These are phyloP conservation scores for Vigna trinervia DNA, from an alignment of 306 rosid genomes.

Conservation along the genomic window DNA sequence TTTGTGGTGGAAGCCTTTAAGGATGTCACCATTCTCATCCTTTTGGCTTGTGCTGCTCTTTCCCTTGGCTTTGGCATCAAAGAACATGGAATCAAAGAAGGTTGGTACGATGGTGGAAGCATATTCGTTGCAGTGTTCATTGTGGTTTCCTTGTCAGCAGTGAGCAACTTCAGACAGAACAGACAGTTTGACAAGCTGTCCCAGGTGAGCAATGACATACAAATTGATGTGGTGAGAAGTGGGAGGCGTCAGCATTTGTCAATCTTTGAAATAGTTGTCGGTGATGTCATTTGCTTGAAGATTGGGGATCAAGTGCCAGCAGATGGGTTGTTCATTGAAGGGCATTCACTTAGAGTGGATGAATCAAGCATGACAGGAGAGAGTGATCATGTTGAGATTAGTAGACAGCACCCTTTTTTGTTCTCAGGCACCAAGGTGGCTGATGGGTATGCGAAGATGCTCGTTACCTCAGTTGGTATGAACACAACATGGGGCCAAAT, in stretches of 20 bases:
- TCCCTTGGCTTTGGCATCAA: slow-evolving; percentile 52
- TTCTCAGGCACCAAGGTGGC: slow-evolving; percentile 50
- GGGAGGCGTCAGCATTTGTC: slow-evolving; percentile 24
- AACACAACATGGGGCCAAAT: slow-evolving; percentile 54
- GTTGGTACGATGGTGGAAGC: slow-evolving; percentile 57
- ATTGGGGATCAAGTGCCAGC: slow-evolving; percentile 53
- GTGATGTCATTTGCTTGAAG: slow-evolving; percentile 50
- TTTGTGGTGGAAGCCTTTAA: slow-evolving; percentile 46
- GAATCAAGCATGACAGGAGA: slow-evolving; percentile 54
- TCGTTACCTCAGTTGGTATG: slow-evolving; percentile 53
- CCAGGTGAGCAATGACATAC: slow-evolving; percentile 46
- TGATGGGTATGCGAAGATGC: slow-evolving; percentile 50
- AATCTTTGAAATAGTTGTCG: slow-evolving; percentile 43
- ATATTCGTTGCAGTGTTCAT: slow-evolving; percentile 50
- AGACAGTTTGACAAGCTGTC: slow-evolving; percentile 47
- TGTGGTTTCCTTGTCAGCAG: slow-evolving; percentile 43
- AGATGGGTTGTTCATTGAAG: slow-evolving; percentile 47
- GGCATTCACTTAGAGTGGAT: slow-evolving; percentile 45
- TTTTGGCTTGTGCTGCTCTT: slow-evolving; percentile 47
- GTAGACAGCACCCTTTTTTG: slow-evolving; percentile 31
- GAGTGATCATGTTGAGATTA: slow-evolving; percentile 48
- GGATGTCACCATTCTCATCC: slow-evolving; percentile 49
- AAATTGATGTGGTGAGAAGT: slow-evolving; percentile 42
- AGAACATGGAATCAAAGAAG: slow-evolving; percentile 48
- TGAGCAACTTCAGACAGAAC: slow-evolving; percentile 48